These are phyloP conservation scores for Volvariella surrecta DNA, from an alignment of 1,284 basidiomycete species.

Conservation along the genomic window DNA sequence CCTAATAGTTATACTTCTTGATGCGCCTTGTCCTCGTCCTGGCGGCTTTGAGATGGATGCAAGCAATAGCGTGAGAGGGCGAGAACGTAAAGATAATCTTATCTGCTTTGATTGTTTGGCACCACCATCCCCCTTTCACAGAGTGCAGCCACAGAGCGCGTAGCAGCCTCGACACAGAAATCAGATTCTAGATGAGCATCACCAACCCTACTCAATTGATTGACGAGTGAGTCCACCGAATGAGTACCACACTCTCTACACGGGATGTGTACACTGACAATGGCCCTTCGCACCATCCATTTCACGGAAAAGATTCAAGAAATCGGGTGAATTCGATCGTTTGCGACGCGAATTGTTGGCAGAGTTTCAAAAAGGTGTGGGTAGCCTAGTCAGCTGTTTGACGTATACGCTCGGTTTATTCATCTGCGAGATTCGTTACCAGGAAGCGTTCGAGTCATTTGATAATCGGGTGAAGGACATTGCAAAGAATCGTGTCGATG, in stretches of 20 bases:
- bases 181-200: conserved; percentile 27
- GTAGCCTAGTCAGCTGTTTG: conserved; percentile 18
- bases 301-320: conserved; percentile 78
- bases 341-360: conserved; percentile 56
- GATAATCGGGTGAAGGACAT: conserved; percentile 54
- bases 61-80: no score
- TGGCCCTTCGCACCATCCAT: not conserved
- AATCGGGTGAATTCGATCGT: conserved; percentile 72
- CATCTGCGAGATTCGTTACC: not conserved
- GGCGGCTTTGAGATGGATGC: no score
- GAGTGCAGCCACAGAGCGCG: no score
- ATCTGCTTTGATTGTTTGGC: not conserved
- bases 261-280: no score
- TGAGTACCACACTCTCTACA: no score
- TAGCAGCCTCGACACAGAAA: not conserved
- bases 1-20: no score
- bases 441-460: conserved; percentile 45
- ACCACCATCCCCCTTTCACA: no score
- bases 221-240: conserved; percentile 37
- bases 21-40: no score
- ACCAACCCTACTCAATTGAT: conserved; percentile 49
- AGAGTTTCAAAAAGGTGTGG: conserved; percentile 57
- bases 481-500: conserved; percentile 42
- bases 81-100: conserved; percentile 3
- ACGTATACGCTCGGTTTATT: not conserved